A percentile compares a stretch with the other conserved stretches of the same genome.
phyloP scores from a whole-genome alignment of 1,139 yeast genomes.

The Diutina sp. region DNA sequence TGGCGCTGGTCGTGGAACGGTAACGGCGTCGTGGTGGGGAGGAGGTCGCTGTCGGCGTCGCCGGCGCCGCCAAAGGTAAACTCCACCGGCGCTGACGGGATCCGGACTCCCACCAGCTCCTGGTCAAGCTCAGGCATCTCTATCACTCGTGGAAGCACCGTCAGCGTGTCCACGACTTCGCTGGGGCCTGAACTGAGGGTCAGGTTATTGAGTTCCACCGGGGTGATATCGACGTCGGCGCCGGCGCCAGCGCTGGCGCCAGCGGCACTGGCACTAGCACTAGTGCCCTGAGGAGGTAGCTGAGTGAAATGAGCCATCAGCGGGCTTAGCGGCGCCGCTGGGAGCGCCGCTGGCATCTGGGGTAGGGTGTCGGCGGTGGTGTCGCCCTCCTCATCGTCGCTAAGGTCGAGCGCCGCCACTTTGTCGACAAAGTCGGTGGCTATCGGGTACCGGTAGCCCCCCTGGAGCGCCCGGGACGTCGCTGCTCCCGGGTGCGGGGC shows the following conservation, averaged over 20 bases:
- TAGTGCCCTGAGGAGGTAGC: not conserved
- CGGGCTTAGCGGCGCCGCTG: not conserved
- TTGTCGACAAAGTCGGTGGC: not conserved
- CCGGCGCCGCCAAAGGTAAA: conserved; percentile 1
- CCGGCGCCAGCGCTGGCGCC: not conserved
- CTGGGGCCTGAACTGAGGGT: not conserved
- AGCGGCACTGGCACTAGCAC: not conserved
- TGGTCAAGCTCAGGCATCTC: not conserved
- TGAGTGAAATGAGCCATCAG: not conserved
- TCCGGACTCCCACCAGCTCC: not conserved
- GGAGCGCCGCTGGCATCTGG: not conserved
- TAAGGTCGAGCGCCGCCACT: not conserved
- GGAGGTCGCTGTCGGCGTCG: not conserved
- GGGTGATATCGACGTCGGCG: conserved; percentile 1
- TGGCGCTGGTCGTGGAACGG: not conserved
- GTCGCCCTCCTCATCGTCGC: not conserved
- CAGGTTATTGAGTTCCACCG: not conserved
- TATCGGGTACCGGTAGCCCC: not conserved
- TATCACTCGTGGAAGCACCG: not conserved
- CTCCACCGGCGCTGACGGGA: not conserved
- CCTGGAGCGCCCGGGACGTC: not conserved
- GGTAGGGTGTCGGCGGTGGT: not conserved
- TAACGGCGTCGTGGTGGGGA: not conserved
- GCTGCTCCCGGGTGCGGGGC: not conserved
- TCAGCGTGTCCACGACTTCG: not conserved